These are phyloP conservation scores for Monosporozyma aquatica DNA, from an alignment of 805 yeast genomes.

Conservation along the genomic window DNA sequence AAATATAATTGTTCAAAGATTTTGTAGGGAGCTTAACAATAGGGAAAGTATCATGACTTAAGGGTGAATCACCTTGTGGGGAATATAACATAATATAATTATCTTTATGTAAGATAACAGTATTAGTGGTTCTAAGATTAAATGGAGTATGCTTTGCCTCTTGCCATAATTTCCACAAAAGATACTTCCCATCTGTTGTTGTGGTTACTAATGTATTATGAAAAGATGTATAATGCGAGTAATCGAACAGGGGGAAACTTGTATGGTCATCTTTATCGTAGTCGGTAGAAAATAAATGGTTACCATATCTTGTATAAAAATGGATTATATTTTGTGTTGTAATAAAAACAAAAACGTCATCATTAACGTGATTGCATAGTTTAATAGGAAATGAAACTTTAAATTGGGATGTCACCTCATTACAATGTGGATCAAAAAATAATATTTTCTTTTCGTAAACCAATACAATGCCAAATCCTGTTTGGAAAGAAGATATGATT, in stretches of 20 bases:
- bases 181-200: conserved; percentile 18
- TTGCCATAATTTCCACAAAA: conserved; percentile 25
- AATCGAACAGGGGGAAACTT: conserved; percentile 7
- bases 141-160: conserved; percentile 14
- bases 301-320: conserved; percentile 23
- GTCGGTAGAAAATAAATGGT: conserved; percentile 20
- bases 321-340: conserved; percentile 17
- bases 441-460: conserved; percentile 12
- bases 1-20: conserved; percentile 24
- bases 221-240: conserved; percentile 14
- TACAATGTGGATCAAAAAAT: conserved; percentile 14
- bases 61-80: conserved; percentile 17
- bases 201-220: conserved; percentile 14
- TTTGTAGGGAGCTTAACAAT: conserved; percentile 25
- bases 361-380: conserved; percentile 16
- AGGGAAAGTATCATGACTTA: conserved; percentile 16
- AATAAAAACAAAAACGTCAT: conserved; percentile 16
- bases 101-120: conserved; percentile 19
- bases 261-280: conserved; percentile 11
- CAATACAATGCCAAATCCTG: conserved; percentile 10
- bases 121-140: conserved; percentile 18
- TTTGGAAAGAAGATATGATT: conserved; percentile 9
- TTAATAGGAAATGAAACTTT: conserved; percentile 11
- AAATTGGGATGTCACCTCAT: conserved; percentile 10
- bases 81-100: conserved; percentile 26